A percentile compares a stretch with the other conserved stretches of the same genome.
Evolutionary conservation across 1,139 yeast species (phyloP).

Genomic region (Taiozyma sp.): DNA sequence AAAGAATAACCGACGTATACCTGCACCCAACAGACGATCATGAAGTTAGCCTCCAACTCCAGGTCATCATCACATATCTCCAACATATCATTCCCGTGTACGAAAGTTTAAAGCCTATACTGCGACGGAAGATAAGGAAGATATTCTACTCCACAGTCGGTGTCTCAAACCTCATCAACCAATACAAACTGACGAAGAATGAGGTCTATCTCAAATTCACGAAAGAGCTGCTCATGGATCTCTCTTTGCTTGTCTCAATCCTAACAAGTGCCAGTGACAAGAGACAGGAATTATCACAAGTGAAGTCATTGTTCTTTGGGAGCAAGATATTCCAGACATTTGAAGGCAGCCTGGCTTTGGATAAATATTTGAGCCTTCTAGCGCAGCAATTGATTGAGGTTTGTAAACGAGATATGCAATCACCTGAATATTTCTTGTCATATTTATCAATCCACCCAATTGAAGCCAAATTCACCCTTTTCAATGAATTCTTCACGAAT

Average conservation of each 20-base stretch:
- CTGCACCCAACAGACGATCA: not conserved
- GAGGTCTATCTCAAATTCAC: conserved; percentile 15
- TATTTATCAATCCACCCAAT: conserved; percentile 28
- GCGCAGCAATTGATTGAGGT: conserved; percentile 24
- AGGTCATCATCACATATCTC: conserved; percentile 14
- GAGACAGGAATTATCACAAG: conserved; percentile 16
- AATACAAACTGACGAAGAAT: conserved; percentile 18
- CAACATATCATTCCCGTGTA: conserved; percentile 19
- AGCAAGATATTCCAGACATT: conserved; percentile 30
- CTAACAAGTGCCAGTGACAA: conserved; percentile 7
- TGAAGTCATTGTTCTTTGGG: conserved; percentile 30
- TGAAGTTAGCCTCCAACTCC: conserved; percentile 9
- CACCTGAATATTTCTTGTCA: conserved; percentile 21
- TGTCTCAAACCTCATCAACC: conserved; percentile 17
- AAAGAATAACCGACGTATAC: conserved; percentile 9
- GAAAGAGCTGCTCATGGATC: conserved; percentile 17
- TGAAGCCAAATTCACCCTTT: conserved; percentile 19
- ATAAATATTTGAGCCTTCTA: conserved; percentile 23
- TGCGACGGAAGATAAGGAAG: conserved; percentile 12
- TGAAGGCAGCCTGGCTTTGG: conserved; percentile 21
- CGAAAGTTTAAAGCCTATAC: conserved; percentile 10
- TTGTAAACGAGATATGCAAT: conserved; percentile 6
- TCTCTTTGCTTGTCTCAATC: conserved; percentile 7
- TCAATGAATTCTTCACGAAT: conserved; percentile 21
- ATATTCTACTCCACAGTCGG: conserved; percentile 15